These are phyloP conservation scores for Trichoderma orchidacearum DNA, from an alignment of 495 filamentous ascomycete species.

Conservation along the genomic window DNA sequence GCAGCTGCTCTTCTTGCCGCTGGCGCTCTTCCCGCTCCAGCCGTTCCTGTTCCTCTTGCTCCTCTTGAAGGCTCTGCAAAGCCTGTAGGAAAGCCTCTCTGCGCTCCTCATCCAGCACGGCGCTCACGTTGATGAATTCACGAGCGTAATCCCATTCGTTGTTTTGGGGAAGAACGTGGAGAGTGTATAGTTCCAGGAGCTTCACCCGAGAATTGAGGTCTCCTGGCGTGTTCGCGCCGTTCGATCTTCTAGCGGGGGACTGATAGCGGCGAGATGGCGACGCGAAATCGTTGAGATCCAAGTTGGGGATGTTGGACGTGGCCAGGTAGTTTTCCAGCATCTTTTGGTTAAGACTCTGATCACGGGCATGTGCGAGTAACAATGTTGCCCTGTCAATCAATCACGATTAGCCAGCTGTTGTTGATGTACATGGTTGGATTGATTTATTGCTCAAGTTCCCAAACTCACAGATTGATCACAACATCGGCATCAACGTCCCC, in stretches of 20 bases:
- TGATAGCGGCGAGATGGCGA: constrained; percentile 16
- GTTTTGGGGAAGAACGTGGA: constrained; percentile 83
- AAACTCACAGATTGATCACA: constrained; percentile 74
- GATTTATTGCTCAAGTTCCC: neutral
- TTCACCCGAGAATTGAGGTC: constrained; percentile 66
- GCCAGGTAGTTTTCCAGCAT: constrained; percentile 86
- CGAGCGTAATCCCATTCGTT: constrained; percentile 89
- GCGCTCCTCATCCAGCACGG: constrained; percentile 82
- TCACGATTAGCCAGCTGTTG: constrained; percentile 4
- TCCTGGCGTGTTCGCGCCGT: constrained; percentile 62
- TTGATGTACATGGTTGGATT: neutral
- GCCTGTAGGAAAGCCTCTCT: constrained; percentile 74
- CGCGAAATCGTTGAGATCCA: constrained; percentile 51
- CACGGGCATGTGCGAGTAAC: constrained; percentile 71
- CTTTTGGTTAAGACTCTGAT: constrained; percentile 70
- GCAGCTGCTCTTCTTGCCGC: constrained; percentile 43
- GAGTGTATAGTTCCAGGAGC: constrained; percentile 83
- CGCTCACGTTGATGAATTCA: constrained; percentile 73
- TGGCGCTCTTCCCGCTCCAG: constrained; percentile 49
- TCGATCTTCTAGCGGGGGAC: constrained; percentile 25
- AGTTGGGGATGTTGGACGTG: constrained; percentile 51
- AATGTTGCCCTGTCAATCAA: constrained; percentile 59
- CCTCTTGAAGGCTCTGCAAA: constrained; percentile 59
- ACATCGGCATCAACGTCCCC: constrained; percentile 91
- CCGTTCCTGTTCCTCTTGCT: constrained; percentile 48